Evolutionary conservation across 2,329 filamentous ascomycete genomes (phyloP).

Genomic region (Diaporthe sp.): DNA sequence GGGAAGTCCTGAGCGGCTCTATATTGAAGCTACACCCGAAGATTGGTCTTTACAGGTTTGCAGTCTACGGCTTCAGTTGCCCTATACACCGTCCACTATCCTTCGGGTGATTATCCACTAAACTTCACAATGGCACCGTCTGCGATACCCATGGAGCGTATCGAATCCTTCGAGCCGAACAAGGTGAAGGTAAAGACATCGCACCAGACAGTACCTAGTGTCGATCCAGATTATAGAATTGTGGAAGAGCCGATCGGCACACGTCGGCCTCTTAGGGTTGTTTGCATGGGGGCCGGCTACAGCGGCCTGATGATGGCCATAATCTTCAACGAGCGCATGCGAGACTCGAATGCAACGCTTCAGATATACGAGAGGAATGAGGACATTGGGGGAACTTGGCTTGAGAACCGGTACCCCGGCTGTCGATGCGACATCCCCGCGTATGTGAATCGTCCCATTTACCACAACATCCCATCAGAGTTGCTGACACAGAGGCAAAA

Average conservation of each 20-base stretch:
- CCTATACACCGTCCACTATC: not conserved
- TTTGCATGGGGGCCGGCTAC: slow-evolving; percentile 41
- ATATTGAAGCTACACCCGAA: not conserved
- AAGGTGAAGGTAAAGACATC: not conserved
- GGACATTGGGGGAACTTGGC: slow-evolving; percentile 49
- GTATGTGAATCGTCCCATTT: not conserved
- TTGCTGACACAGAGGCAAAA: not conserved
- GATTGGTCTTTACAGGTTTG: not conserved
- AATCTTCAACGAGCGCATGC: slow-evolving; percentile 39
- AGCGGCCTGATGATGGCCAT: slow-evolving; percentile 42
- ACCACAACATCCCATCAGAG: not conserved
- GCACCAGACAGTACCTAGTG: not conserved
- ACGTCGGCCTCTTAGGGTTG: slow-evolving; percentile 37
- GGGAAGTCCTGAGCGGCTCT: not conserved
- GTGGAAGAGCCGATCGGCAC: slow-evolving; percentile 40
- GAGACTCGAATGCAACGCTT: slow-evolving; percentile 16
- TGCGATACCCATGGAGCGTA: not conserved
- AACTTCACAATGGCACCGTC: slow-evolving; percentile 19
- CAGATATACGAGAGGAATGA: slow-evolving; percentile 51
- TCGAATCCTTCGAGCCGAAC: not conserved
- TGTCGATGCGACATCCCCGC: slow-evolving; percentile 37
- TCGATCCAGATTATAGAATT: not conserved
- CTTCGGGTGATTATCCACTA: too few species aligned
- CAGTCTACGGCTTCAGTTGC: not conserved
- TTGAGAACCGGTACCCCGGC: slow-evolving; percentile 46